phyloP scores from a whole-genome alignment of 2,329 filamentous ascomycete species.

The Exophiala lecanii-corni region DNA sequence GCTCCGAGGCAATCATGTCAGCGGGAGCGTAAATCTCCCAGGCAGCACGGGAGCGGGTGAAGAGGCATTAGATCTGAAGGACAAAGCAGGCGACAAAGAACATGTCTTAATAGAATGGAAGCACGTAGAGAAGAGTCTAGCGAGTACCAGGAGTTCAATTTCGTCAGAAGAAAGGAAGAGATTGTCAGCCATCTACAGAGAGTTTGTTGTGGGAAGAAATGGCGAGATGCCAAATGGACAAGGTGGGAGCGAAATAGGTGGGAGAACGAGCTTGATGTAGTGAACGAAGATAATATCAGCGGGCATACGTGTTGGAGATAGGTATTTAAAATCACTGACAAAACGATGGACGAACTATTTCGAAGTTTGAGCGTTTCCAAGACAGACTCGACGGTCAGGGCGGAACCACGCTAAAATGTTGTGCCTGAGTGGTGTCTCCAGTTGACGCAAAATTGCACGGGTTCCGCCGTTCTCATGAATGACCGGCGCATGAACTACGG shows the following conservation, averaged over 20 bases:
- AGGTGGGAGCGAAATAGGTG: constrained; percentile 85
- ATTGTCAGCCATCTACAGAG: constrained; percentile 75
- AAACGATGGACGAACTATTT: too few species aligned
- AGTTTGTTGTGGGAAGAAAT: constrained; percentile 88
- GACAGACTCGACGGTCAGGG: too few species aligned
- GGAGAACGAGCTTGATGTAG: constrained; percentile 87
- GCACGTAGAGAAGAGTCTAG: constrained; percentile 74
- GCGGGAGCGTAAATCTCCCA: neutral
- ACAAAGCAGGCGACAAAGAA: constrained; percentile 27
- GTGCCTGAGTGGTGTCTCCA: too few species aligned
- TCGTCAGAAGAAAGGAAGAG: constrained; percentile 69
- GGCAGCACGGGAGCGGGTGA: constrained; percentile 21
- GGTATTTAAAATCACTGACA: too few species aligned
- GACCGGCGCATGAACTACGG: too few species aligned
- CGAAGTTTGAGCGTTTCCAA: too few species aligned
- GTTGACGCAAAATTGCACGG: too few species aligned
- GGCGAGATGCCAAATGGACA: constrained; percentile 95
- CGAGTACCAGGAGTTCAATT: constrained; percentile 75
- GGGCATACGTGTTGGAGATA: neutral
- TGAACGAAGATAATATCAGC: too few species aligned
- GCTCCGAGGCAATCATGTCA: constrained; percentile 11
- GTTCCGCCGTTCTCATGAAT: too few species aligned
- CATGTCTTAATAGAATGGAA: constrained; percentile 82
- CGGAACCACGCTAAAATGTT: too few species aligned
- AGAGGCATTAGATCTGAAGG: constrained; percentile 31